Conservation (phyloP, 176 grass and related monocot genomes). For the Paspalum notatum region DNA sequence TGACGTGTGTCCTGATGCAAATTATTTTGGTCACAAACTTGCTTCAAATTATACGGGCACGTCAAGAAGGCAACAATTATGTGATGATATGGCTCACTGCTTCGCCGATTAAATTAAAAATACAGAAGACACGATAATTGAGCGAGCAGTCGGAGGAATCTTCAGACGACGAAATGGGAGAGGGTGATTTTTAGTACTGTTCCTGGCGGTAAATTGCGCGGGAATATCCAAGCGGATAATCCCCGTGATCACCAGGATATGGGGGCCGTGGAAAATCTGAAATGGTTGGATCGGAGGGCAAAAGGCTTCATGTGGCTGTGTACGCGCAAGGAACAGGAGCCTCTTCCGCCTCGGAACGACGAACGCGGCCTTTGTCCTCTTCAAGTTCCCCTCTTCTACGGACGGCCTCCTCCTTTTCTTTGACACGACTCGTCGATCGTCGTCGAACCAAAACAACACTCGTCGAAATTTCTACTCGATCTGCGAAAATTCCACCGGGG, state of each 20-base stretch:
- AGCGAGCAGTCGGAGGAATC: background rate
- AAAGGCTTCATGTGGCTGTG: slow-evolving; percentile 31
- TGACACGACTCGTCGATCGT: slow-evolving; percentile 21
- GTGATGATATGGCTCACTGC: background rate
- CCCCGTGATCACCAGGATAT: background rate
- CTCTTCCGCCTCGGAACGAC: background rate
- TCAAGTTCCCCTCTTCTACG: slow-evolving; percentile 13
- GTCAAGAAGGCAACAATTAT: slow-evolving; percentile 27
- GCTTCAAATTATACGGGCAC: slow-evolving; percentile 31
- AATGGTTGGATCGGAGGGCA: slow-evolving; percentile 45
- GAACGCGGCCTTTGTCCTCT: slow-evolving; percentile 6
- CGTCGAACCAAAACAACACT: slow-evolving; percentile 5
- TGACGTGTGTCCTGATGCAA: slow-evolving; percentile 55
- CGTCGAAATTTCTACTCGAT: slow-evolving; percentile 19
- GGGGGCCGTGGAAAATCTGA: slow-evolving; percentile 10
- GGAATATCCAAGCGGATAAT: slow-evolving; percentile 30
- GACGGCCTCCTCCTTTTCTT: slow-evolving; percentile 13
- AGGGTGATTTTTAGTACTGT: background rate
- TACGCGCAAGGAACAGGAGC: slow-evolving; percentile 24
- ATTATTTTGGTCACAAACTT: slow-evolving; percentile 31
- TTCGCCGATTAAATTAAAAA: background rate
- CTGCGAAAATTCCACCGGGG: background rate
- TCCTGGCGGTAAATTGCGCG: background rate
- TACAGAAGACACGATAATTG: background rate
- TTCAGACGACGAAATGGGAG: background rate